Base-by-base conservation (phyloP, 345 rosid genomes). In the Mercurialis annua region DNA sequence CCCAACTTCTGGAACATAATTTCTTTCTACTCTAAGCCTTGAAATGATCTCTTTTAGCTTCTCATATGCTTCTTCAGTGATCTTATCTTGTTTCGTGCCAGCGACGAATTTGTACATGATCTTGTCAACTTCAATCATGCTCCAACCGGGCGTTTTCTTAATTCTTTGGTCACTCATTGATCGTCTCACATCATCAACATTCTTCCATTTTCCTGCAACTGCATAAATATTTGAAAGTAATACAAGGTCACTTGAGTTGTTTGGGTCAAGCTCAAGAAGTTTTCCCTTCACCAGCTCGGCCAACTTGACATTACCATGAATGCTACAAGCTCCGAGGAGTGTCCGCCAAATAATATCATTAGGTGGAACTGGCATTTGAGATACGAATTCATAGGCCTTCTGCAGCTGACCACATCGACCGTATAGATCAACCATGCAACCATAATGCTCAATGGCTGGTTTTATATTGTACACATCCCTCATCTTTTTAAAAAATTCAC, bases 321-420 rank as follows among this genome's bases (percentile, higher is more conserved):
- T 85, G 73, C 94, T 82, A 80, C 96, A 90, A 3, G 97, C 85
- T 56, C 98, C 95, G 9, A 90, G 92, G 68, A 93, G 90, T 3
- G 98, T 82, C 58, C 96, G 90, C 98, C 97, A 93, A 76, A 93
- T 93, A 72, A 83, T 75, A 40, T 89, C 90, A 42, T 88, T 90
- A 0, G 96, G 94, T 59, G 84, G 87, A 50, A 71, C 77, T 68
- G 92, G 81, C 94, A 92, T 88, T 17, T 81, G 89, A 53, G 72
- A 83, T 18, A 86, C 79, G 40, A 93, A 77, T 75, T 80, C 82
- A 69, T 83, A 86, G 23, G 98, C 98, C 76, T 86, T 94, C 40
- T 82, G 85, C 71, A 93, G 75, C 80, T 82, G 78, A 73, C 89
- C 90, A n/a, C 97, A 92, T 61, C 98, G 86, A 33, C 98, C 96